A percentile compares a stretch with the other conserved stretches of the same genome.
These are phyloP conservation scores for Orychophragmus violaceus DNA, from an alignment of 345 rosid species.

Conservation along the genomic window DNA sequence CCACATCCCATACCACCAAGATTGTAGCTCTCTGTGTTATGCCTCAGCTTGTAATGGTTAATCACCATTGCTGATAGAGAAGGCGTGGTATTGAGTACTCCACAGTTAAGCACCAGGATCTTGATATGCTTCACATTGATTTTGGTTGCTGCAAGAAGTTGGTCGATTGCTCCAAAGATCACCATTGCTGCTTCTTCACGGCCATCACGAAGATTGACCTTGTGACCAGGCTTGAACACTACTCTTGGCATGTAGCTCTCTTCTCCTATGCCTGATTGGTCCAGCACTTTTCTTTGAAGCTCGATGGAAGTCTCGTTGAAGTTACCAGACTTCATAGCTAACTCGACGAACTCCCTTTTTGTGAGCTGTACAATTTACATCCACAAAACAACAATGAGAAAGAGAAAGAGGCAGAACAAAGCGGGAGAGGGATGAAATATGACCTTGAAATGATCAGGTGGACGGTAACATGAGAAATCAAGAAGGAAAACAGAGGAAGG, in stretches of 20 bases:
- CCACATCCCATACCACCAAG: slow-evolving; percentile 84
- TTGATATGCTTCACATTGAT: slow-evolving; percentile 44
- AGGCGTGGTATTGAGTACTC: slow-evolving; percentile 62
- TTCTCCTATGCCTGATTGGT: slow-evolving; percentile 70
- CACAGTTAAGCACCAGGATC: slow-evolving; percentile 61
- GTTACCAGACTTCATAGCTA: slow-evolving; percentile 52
- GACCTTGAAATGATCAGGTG: slow-evolving; percentile 67
- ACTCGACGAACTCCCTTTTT: slow-evolving; percentile 46
- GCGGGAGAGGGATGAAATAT: neutral
- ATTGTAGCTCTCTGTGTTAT: slow-evolving; percentile 58
- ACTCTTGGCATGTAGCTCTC: slow-evolving; percentile 55
- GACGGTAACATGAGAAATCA: slow-evolving; percentile 62
- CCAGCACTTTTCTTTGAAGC: slow-evolving; percentile 42
- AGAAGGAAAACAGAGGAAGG: slow-evolving; percentile 47
- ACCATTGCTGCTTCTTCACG: slow-evolving; percentile 72
- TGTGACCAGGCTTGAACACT: slow-evolving; percentile 41
- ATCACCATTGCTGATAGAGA: slow-evolving; percentile 67
- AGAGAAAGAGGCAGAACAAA: neutral
- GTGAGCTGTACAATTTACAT: slow-evolving; percentile 39
- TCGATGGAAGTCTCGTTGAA: slow-evolving; percentile 47
- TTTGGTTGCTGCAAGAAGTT: slow-evolving; percentile 49
- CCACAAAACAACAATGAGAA: slow-evolving; percentile 8
- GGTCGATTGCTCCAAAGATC: slow-evolving; percentile 56
- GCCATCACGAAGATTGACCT: slow-evolving; percentile 40
- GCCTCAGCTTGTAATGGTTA: slow-evolving; percentile 62